phyloP scores from a whole-genome alignment of 192 early-diverging fungal species.

The Coemansia sp. region DNA sequence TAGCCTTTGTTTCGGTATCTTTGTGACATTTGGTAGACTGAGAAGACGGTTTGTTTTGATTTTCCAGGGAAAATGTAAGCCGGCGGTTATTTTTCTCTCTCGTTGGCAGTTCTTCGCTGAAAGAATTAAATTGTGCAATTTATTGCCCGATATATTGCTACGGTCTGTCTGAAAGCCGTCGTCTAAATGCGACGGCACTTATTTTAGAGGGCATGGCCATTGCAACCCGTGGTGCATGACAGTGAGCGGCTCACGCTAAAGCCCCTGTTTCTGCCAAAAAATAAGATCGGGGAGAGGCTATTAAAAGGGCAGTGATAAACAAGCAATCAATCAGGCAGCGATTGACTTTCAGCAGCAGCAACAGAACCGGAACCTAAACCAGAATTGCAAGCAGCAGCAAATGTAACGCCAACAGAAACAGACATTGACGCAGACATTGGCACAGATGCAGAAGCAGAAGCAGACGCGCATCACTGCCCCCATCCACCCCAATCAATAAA shows the following conservation, averaged over 20 bases:
- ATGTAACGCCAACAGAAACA: neutral
- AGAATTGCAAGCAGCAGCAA: neutral
- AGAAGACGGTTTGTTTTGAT: constrained; percentile 6
- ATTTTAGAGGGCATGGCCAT: neutral
- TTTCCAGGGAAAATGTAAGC: neutral
- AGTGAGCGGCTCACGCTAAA: neutral
- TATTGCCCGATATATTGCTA: too few relatives aligned
- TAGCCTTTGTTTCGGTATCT: too few relatives aligned
- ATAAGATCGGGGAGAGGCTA: neutral
- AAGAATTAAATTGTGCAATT: too few relatives aligned
- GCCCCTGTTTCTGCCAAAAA: neutral
- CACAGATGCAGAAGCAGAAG: neutral
- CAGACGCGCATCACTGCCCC: neutral
- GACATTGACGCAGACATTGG: too few relatives aligned
- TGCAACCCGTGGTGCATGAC: neutral
- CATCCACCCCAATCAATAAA: neutral
- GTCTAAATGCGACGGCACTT: neutral
- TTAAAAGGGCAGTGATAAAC: neutral
- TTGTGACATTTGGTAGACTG: too few relatives aligned
- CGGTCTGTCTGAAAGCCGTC: too few relatives aligned
- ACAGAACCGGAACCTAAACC: neutral
- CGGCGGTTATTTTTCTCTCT: too few relatives aligned
- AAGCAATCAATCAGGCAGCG: neutral
- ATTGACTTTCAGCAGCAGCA: neutral
- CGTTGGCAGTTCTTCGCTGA: too few relatives aligned